Percentiles rank a stretch among this genome's conserved stretches.
Conservation (phyloP, 2,329 filamentous ascomycete genomes). For the Scedosporium aurantiacum region DNA sequence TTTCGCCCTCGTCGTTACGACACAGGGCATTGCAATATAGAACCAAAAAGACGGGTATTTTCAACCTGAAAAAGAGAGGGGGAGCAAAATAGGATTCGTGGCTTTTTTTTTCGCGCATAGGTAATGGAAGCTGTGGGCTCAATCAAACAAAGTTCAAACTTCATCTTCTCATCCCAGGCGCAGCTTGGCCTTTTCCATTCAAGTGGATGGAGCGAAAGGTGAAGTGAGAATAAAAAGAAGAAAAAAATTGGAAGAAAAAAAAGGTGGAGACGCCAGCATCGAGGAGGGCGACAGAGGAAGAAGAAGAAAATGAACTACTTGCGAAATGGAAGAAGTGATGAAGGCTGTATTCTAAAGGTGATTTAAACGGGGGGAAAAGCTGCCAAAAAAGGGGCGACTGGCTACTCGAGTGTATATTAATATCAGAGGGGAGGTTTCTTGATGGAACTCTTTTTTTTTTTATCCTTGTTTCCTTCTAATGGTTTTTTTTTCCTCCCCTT, state of each 20-base stretch:
- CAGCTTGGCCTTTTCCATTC: background rate
- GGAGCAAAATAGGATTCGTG: background rate
- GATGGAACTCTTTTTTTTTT: conserved; percentile 11
- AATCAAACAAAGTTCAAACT: background rate
- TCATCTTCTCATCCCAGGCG: background rate
- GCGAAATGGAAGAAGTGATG: background rate
- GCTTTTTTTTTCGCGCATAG: background rate
- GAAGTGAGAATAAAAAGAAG: background rate
- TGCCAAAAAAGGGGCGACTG: background rate
- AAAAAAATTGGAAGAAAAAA: background rate
- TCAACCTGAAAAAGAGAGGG: background rate
- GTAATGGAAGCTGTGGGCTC: background rate
- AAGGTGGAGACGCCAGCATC: background rate
- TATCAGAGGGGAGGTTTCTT: conserved; percentile 2
- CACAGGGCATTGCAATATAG: background rate
- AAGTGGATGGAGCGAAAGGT: background rate
- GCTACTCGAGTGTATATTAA: background rate
- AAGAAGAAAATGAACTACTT: background rate
- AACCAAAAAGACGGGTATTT: conserved; percentile 1
- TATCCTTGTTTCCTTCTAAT: background rate
- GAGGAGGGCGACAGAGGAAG: background rate
- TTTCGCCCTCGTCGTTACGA: background rate
- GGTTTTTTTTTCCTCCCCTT: background rate
- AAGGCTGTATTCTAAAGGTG: background rate
- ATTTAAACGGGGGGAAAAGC: background rate